Base-by-base conservation (phyloP, 306 rosid species). In the peach (Prunus persica) region DNA sequence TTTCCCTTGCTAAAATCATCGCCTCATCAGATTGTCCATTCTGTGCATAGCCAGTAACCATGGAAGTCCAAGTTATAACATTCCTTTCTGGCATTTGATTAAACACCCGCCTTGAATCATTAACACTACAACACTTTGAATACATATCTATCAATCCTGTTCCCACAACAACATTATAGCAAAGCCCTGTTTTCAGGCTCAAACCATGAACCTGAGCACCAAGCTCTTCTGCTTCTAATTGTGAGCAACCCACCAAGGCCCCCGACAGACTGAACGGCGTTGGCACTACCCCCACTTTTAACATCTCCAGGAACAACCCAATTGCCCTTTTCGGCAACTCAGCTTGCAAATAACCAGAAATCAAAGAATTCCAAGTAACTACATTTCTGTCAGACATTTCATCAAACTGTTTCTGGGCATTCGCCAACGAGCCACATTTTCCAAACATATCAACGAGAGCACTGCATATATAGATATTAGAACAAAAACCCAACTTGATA, bases 31-130 rank as follows among this genome's bases (percentile, higher is more conserved):
- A 76, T 62, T 51, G 57, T 32, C 78, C 67, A 72, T 79, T 69
- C 78, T 77, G 82, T 3, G 82, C 88, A 71, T 85, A 84, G 3
- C 78, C 73, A 52, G 78, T 70, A 63, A 84, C 74, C 83, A 84
- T 84, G 60, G 90, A 84, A 79, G 81, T 87, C 88, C 88, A 87
- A 76, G 86, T 81, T 60, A 87, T 20, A 18, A 79, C 79, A 79
- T 87, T 84, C 78, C 47, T 84, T 1, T 82, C 63, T 19, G 47
- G 51, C 88, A 79, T 84, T 73, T 46, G 43, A 82, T 84, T 41
- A 58, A 87, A 87, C 69, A 84, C 80, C 50, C 50, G 69, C 83
- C 83, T 79, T 4, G 88, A 69, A 13, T 75, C 86, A 12, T 78
- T 63, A 12, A 84, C 49, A 20, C 66, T 54, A 41, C 69, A 62